phyloP scores from a whole-genome alignment of 805 yeast genomes.

The Nakazawaea siamensis region DNA sequence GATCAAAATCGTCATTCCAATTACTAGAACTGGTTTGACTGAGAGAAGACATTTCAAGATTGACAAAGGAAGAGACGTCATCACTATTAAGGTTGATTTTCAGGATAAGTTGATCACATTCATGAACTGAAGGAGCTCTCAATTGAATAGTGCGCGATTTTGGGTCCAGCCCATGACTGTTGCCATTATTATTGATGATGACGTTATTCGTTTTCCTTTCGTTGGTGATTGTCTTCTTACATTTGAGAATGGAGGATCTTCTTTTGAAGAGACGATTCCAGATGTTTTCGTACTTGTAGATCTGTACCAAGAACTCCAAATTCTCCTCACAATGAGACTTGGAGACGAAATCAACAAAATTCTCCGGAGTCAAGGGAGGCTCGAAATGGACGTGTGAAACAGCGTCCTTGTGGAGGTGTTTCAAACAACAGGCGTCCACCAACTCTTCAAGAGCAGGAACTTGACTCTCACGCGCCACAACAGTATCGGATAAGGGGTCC shows the following conservation, averaged over 20 bases:
- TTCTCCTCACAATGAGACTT: constrained; percentile 38
- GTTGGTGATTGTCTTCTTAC: no score
- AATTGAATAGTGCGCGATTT: no score
- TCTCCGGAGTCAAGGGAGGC: constrained; percentile 6
- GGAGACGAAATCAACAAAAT: constrained; percentile 26
- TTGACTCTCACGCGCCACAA: no score
- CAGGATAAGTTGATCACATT: not conserved
- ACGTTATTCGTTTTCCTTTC: no score
- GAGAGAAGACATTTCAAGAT: not conserved
- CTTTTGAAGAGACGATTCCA: constrained; percentile 27
- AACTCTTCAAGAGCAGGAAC: constrained; percentile 18
- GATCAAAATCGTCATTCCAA: constrained; percentile 6
- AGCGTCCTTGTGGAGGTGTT: constrained; percentile 13
- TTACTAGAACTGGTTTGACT: not conserved
- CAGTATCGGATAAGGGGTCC: constrained; percentile 2
- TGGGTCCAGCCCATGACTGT: no score
- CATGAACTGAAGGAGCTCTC: not conserved
- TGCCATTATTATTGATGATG: no score
- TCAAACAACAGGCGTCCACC: constrained; percentile 19
- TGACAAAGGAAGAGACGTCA: not conserved
- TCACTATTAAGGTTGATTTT: not conserved
- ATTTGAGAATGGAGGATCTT: constrained; percentile 21
- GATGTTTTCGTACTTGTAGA: constrained; percentile 35
- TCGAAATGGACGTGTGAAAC: constrained; percentile 3
- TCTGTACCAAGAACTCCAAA: constrained; percentile 34